phyloP scores from a whole-genome alignment of 345 rosid genomes.

The Odontarrhena argentea region DNA sequence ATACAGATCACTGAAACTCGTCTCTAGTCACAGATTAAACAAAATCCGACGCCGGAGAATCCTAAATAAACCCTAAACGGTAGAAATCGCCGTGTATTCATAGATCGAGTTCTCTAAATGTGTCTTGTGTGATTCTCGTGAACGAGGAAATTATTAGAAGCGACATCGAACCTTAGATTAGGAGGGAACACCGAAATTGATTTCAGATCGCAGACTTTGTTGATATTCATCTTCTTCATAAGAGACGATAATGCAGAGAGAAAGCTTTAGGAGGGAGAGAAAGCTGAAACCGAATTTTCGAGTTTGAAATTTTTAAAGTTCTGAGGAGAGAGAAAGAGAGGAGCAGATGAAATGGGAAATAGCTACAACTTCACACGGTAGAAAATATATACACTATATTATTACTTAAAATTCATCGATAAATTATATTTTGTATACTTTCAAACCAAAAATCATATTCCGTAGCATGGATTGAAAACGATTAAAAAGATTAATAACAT shows the following conservation, averaged over 20 bases:
- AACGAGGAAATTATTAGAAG: slow-evolving; percentile 3
- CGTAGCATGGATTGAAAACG: no score
- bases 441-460: no score
- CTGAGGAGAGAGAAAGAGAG: background rate
- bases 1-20: slow-evolving; percentile 18
- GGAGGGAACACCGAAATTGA: slow-evolving; percentile 93
- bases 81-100: background rate
- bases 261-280: background rate
- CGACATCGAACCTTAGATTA: slow-evolving; percentile 59
- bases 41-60: slow-evolving; percentile 1
- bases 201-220: slow-evolving; percentile 83
- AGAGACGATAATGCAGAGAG: slow-evolving; percentile 9
- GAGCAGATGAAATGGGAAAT: background rate
- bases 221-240: slow-evolving; percentile 85
- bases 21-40: background rate
- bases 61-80: background rate
- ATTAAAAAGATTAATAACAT: no score
- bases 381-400: no score
- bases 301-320: slow-evolving; percentile 18
- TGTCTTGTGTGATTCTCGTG: background rate
- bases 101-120: background rate
- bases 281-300: slow-evolving; percentile 10
- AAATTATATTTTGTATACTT: no score
- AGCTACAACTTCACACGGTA: no score
- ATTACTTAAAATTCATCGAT: no score